Percentiles rank a stretch among this genome's conserved stretches.
These are phyloP conservation scores for Linnemannia exigua DNA, from an alignment of 192 early-diverging fungal species.

Conservation along the genomic window DNA sequence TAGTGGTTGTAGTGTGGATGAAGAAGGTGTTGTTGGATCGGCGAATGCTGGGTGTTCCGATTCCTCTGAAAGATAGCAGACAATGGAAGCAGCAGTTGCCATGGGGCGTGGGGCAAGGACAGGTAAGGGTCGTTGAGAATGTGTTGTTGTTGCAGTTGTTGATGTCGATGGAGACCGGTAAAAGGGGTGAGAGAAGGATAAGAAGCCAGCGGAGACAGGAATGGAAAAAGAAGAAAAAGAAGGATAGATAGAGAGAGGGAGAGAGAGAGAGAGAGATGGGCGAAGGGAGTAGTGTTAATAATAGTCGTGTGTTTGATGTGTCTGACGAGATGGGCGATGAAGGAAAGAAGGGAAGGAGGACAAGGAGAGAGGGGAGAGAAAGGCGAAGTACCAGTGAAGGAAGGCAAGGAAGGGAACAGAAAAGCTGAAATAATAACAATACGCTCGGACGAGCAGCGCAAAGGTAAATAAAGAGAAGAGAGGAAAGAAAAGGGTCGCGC, in stretches of 20 bases:
- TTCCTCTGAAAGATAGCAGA: conserved; percentile 23
- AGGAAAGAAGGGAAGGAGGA: background rate
- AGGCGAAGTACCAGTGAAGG: background rate
- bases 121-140: conserved; percentile 24
- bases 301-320: background rate
- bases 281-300: background rate
- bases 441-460: background rate
- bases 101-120: conserved; percentile 9
- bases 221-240: background rate
- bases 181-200: background rate
- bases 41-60: conserved; percentile 1
- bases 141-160: background rate
- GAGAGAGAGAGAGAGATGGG: background rate
- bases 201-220: conserved; percentile 4
- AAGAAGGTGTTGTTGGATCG: background rate
- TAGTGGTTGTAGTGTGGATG: conserved; percentile 3
- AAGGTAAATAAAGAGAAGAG: background rate
- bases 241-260: background rate
- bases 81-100: conserved; percentile 19
- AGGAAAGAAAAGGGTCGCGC: background rate
- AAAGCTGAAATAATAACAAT: background rate
- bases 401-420: background rate
- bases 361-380: conserved; percentile 5
- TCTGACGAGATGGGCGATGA: background rate
- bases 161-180: background rate